phyloP scores from a whole-genome alignment of 768 basidiomycete species.

The Podaxis mareebaensis region DNA sequence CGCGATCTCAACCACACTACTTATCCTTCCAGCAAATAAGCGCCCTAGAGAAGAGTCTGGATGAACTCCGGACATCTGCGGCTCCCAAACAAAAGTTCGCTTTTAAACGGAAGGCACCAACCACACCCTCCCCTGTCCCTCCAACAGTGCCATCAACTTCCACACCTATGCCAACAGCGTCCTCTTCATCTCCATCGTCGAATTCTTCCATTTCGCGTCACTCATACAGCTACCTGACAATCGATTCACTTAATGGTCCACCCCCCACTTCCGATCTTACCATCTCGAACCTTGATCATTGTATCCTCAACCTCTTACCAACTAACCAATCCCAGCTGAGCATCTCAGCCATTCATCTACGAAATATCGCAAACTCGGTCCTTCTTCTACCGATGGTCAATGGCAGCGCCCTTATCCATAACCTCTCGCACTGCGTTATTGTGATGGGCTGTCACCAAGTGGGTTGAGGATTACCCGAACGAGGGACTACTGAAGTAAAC shows the following conservation, averaged over 20 bases:
- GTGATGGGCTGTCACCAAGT: slow-evolving; percentile 84
- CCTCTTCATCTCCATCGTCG: slow-evolving; percentile 23
- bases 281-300: slow-evolving; percentile 64
- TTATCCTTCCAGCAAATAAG: slow-evolving; percentile 58
- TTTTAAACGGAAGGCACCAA: slow-evolving; percentile 50
- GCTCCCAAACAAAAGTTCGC: slow-evolving; percentile 61
- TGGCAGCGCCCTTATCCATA: slow-evolving; percentile 75
- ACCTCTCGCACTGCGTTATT: slow-evolving; percentile 62
- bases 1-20: background rate
- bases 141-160: slow-evolving; percentile 2
- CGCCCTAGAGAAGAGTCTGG: slow-evolving; percentile 54
- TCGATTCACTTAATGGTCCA: slow-evolving; percentile 37
- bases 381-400: slow-evolving; percentile 64
- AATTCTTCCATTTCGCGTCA: slow-evolving; percentile 45
- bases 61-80: slow-evolving; percentile 46
- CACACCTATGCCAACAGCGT: slow-evolving; percentile 1
- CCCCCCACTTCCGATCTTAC: slow-evolving; percentile 51
- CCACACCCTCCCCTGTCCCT: slow-evolving; percentile 17
- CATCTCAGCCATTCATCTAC: slow-evolving; percentile 63
- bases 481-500: background rate
- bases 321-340: slow-evolving; percentile 20
- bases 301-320: slow-evolving; percentile 68
- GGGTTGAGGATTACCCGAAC: slow-evolving; percentile 13
- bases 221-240: slow-evolving; percentile 47
- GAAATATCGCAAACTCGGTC: slow-evolving; percentile 58